Evolutionary conservation across 1,284 basidiomycete species (phyloP).

Genomic region (Rhizoctonia solani): DNA sequence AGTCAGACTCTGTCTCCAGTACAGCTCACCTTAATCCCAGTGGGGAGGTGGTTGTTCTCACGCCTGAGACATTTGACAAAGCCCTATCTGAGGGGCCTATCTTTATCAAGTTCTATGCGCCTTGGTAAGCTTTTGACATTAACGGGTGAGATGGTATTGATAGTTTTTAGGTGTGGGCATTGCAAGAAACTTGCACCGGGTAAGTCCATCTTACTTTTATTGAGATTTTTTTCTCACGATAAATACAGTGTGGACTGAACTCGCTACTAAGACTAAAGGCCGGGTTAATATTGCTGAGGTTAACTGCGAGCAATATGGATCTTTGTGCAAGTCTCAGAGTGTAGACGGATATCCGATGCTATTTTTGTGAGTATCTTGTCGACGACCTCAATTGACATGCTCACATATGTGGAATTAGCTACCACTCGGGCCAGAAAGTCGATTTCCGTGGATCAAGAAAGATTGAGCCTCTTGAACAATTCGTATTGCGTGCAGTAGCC

Average conservation of each 20-base stretch:
- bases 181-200: slow-evolving; percentile 87
- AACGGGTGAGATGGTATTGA: background rate
- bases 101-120: slow-evolving; percentile 90
- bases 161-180: slow-evolving; percentile 70
- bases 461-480: slow-evolving; percentile 68
- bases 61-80: slow-evolving; percentile 55
- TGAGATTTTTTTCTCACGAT: background rate
- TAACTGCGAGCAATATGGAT: slow-evolving; percentile 76
- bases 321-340: slow-evolving; percentile 65
- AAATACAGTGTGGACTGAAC: slow-evolving; percentile 61
- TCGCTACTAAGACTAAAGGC: slow-evolving; percentile 69
- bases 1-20: slow-evolving; percentile 38
- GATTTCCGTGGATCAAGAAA: slow-evolving; percentile 75
- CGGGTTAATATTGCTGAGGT: slow-evolving; percentile 80
- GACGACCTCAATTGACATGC: slow-evolving; percentile 41
- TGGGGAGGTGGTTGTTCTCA: slow-evolving; percentile 65
- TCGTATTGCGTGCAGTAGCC: slow-evolving; percentile 68
- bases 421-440: slow-evolving; percentile 53
- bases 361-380: slow-evolving; percentile 58
- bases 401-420: slow-evolving; percentile 42
- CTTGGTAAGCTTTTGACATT: slow-evolving; percentile 60
- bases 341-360: slow-evolving; percentile 82
- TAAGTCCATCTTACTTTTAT: slow-evolving; percentile 40
- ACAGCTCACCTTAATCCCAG: slow-evolving; percentile 54
- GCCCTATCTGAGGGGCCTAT: slow-evolving; percentile 63